Evolutionary conservation across 2,329 filamentous ascomycete species (phyloP).

Genomic region (Trichoderma gracile): DNA sequence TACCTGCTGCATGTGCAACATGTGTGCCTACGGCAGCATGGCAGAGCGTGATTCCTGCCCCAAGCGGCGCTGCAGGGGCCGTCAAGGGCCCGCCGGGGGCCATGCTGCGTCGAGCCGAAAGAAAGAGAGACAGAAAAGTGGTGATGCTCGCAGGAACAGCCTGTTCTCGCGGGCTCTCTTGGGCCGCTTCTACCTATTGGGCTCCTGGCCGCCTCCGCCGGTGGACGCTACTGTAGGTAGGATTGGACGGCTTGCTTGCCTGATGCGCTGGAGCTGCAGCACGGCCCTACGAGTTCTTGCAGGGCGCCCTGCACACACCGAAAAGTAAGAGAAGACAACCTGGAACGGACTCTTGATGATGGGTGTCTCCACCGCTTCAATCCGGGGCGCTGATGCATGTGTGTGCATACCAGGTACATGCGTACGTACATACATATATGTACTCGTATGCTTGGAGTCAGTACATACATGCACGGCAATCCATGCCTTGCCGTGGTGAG

Average conservation of each 20-base stretch:
- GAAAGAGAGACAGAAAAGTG: background rate
- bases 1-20: conserved; percentile 3
- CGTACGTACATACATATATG: background rate
- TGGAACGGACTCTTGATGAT: conserved; percentile 8
- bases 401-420: background rate
- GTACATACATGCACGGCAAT: background rate
- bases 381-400: conserved; percentile 4
- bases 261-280: conserved; percentile 24
- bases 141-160: too few species aligned
- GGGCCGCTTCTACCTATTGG: conserved; percentile 17
- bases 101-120: conserved; percentile 8
- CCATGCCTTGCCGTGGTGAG: background rate
- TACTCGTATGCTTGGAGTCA: background rate
- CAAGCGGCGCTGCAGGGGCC: conserved; percentile 21
- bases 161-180: conserved; percentile 10
- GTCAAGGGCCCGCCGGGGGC: conserved; percentile 8
- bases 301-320: conserved; percentile 19
- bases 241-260: conserved; percentile 10
- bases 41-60: conserved; percentile 17
- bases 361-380: background rate
- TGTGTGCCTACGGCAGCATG: conserved; percentile 5
- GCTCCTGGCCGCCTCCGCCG: conserved; percentile 11
- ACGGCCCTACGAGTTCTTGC: conserved; percentile 11
- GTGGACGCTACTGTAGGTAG: background rate
- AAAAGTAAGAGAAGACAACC: background rate